Evolutionary conservation across 2,329 filamentous ascomycete genomes (phyloP), one percentile per base, ranked within the genome.

Genomic region (Sarocladium oryzae): DNA sequence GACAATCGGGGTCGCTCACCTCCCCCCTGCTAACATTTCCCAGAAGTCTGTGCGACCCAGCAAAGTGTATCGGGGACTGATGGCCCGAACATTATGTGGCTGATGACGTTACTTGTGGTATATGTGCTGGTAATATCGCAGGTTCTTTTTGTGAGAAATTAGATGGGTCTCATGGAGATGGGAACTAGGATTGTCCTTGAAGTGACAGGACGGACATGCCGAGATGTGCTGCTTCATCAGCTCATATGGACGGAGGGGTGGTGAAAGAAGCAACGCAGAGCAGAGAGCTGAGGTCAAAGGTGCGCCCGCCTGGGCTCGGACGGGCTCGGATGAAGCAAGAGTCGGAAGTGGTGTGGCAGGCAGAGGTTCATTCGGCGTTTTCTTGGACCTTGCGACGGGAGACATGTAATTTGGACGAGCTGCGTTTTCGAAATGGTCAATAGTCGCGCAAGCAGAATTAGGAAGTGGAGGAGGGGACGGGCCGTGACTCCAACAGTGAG

Each of bases 401-500:
- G n/a, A n/a, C n/a, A 30, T 30, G 13, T 30, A 30, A 30, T 30
- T 30, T 7, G 36, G 36, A 16, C n/a, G 16, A 20, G 18, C 10
- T 20, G n/a, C n/a, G n/a, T n/a, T n/a, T n/a, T n/a, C n/a, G n/a
- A n/a, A n/a, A n/a, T n/a, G n/a, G n/a, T n/a, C n/a, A n/a, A n/a
- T n/a, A n/a, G n/a, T n/a, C n/a, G n/a, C n/a, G n/a, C n/a, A n/a
- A n/a, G n/a, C n/a, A n/a, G n/a, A n/a, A n/a, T n/a, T n/a, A n/a
- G 6, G 36, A 40, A 10, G 36, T 40, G 36, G 36, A 40, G 36
- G 36, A 40, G 18, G 36, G 18, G 16, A 40, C 36, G 36, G 36
- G 36, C 36, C 48, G 28, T 28, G 48, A 37, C 28, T 50, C 48
- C 48, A 50, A 24, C 23, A 24, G 48, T 23, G 48, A 26, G 48